Evolutionary conservation across 768 basidiomycete species (phyloP).

Genomic region (Xerocomellus dryophilus): DNA sequence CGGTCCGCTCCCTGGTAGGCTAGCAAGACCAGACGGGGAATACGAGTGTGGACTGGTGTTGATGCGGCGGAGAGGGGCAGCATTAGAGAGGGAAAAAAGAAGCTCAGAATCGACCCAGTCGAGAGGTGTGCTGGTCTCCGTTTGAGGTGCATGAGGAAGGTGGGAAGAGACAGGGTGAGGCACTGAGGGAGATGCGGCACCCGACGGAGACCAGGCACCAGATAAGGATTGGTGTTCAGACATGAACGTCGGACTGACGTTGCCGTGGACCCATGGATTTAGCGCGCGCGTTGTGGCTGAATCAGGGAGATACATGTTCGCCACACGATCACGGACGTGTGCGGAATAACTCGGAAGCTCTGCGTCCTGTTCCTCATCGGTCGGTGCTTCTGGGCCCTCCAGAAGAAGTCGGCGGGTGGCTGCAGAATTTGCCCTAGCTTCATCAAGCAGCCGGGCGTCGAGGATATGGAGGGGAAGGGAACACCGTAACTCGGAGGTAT

Average conservation of each 20-base stretch:
- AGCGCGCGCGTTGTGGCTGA: slow-evolving; percentile 58
- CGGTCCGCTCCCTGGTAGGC: slow-evolving; percentile 25
- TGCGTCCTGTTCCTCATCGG: slow-evolving; percentile 54
- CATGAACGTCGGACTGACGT: slow-evolving; percentile 38
- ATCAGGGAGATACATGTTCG: slow-evolving; percentile 70
- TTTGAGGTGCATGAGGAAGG: slow-evolving; percentile 43
- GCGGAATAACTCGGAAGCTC: slow-evolving; percentile 87
- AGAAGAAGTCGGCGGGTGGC: slow-evolving; percentile 59
- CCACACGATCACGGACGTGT: slow-evolving; percentile 88
- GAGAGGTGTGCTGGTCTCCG: slow-evolving; percentile 47
- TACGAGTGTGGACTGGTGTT: slow-evolving; percentile 15
- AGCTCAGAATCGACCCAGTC: slow-evolving; percentile 88
- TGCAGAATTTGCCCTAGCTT: slow-evolving; percentile 71
- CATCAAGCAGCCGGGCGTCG: slow-evolving; percentile 66
- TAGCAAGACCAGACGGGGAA: slow-evolving; percentile 27
- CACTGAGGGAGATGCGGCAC: slow-evolving; percentile 40
- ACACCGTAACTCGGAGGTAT: slow-evolving; percentile 92
- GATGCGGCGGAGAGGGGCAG: slow-evolving; percentile 26
- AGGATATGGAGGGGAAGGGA: slow-evolving; percentile 87
- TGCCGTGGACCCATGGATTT: slow-evolving; percentile 57
- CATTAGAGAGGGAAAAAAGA: slow-evolving; percentile 56
- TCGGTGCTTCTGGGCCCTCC: slow-evolving; percentile 36
- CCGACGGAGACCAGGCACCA: slow-evolving; percentile 29
- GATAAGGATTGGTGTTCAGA: slow-evolving; percentile 16
- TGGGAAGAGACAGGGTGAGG: slow-evolving; percentile 28